A percentile compares a stretch with the other conserved stretches of the same genome.
These are phyloP conservation scores for Colletotrichum zoysiae DNA, from an alignment of 2,329 filamentous ascomycete species.

Conservation along the genomic window DNA sequence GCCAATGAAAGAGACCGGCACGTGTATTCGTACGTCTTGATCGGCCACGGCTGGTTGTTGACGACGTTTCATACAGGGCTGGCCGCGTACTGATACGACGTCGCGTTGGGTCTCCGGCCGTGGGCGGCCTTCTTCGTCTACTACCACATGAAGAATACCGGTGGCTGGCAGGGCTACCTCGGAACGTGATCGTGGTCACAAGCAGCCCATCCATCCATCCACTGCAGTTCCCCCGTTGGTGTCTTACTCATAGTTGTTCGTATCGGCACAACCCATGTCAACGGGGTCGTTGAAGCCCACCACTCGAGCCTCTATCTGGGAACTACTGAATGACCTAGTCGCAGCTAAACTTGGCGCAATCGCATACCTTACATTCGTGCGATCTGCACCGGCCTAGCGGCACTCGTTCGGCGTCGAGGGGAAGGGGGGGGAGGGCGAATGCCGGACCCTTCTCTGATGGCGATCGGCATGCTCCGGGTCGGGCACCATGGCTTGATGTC, in stretches of 20 bases:
- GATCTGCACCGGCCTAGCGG: not conserved
- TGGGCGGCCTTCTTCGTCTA: not conserved
- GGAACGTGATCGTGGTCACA: too few relatives aligned
- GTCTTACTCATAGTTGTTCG: not conserved
- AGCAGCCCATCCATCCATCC: not conserved
- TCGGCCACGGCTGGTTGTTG: not conserved
- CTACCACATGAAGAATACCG: too few relatives aligned
- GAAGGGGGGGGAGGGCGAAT: not conserved
- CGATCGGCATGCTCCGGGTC: conserved; percentile 38
- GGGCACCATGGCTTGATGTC: conserved; percentile 27
- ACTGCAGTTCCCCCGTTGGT: too few relatives aligned
- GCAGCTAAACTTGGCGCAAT: not conserved
- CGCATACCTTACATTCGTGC: not conserved
- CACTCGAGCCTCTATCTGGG: not conserved
- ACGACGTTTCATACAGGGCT: not conserved
- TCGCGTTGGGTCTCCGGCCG: too few relatives aligned
- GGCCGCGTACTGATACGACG: not conserved
- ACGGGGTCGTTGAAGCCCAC: not conserved
- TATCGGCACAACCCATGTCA: not conserved
- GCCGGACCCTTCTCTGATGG: conserved; percentile 27
- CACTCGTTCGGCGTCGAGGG: not conserved
- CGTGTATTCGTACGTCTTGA: not conserved
- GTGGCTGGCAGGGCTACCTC: not conserved
- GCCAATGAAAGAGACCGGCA: not conserved
- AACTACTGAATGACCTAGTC: not conserved